phyloP scores from a whole-genome alignment of 1,284 basidiomycete species.

The Leccinum pachyderme region DNA sequence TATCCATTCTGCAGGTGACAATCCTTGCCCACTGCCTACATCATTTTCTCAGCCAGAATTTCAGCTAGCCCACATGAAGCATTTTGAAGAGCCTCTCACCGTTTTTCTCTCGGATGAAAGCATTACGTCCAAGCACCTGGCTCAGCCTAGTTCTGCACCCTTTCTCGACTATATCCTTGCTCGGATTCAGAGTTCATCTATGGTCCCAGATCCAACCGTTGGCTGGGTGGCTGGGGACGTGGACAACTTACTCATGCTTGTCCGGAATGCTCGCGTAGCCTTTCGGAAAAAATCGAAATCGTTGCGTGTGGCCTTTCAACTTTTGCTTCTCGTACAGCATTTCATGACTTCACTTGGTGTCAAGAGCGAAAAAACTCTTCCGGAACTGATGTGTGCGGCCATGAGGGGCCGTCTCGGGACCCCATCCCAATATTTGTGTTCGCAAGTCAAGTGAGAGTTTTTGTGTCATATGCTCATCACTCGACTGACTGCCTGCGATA shows the following conservation, averaged over 20 bases:
- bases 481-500: neutral
- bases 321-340: conserved; percentile 44
- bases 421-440: conserved; percentile 44
- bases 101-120: conserved; percentile 33
- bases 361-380: conserved; percentile 28
- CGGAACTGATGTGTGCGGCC: conserved; percentile 37
- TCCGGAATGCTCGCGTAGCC: conserved; percentile 39
- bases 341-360: conserved; percentile 44
- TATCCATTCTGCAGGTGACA: conserved; percentile 60
- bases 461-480: neutral
- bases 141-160: conserved; percentile 18
- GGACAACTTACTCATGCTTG: conserved; percentile 31
- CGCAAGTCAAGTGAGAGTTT: conserved; percentile 44
- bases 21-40: neutral
- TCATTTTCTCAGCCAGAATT: conserved; percentile 4
- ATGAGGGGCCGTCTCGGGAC: conserved; percentile 43
- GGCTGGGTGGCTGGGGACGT: conserved; percentile 23
- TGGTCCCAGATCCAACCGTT: conserved; percentile 8
- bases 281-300: conserved; percentile 37
- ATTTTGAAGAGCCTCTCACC: conserved; percentile 62
- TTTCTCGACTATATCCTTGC: conserved; percentile 45
- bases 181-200: conserved; percentile 32
- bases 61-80: conserved; percentile 63
- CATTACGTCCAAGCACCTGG: conserved; percentile 22
- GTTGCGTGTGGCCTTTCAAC: conserved; percentile 46